A percentile compares a stretch with the other conserved stretches of the same genome.
Conservation (phyloP, 139 green algal genomes). For the Marvania coccoides region DNA sequence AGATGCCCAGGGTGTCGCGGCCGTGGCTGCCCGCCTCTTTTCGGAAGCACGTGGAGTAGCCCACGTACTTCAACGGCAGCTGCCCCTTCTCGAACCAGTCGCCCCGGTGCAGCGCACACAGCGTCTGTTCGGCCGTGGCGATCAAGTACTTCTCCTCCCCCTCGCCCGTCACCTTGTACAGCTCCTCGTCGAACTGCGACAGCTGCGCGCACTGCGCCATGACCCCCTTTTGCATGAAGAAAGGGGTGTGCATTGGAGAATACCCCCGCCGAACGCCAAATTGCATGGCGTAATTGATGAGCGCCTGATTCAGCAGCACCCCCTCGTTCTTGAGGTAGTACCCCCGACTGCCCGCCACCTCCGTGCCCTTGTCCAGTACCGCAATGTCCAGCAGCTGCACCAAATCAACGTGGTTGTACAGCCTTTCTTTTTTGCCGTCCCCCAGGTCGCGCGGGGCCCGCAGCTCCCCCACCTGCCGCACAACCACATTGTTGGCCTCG, state of each 20-base stretch:
- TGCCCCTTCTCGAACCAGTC: slow-evolving; percentile 87
- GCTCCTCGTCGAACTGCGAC: slow-evolving; percentile 96
- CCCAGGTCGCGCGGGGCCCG: slow-evolving; percentile 10
- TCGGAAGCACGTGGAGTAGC: slow-evolving; percentile 98
- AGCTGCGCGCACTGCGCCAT: slow-evolving; percentile 99
- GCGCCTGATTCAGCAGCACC: slow-evolving; percentile 94
- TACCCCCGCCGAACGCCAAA: slow-evolving; percentile 59
- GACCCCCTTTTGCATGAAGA: slow-evolving; percentile 87
- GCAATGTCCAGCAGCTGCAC: slow-evolving; percentile 87
- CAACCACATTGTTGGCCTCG: slow-evolving; percentile 90
- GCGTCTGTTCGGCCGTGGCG: slow-evolving; percentile 94
- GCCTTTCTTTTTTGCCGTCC: slow-evolving; percentile 49
- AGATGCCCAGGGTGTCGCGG: slow-evolving; percentile 78
- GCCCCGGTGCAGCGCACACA: slow-evolving; percentile 90
- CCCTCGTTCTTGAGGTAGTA: slow-evolving; percentile 92
- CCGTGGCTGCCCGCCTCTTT: slow-evolving; percentile 97
- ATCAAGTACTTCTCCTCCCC: slow-evolving; percentile 99
- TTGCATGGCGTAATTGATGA: slow-evolving; percentile 79
- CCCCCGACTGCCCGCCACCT: slow-evolving; percentile 66
- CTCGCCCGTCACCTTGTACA: slow-evolving; percentile 91
- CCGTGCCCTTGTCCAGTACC: slow-evolving; percentile 77
- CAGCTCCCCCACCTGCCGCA: slow-evolving; percentile 54
- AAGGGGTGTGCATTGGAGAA: slow-evolving; percentile 88
- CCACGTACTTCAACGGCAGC: slow-evolving; percentile 77
- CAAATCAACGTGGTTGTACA: slow-evolving; percentile 94